Evolutionary conservation across 2,329 filamentous ascomycete species (phyloP), one percentile per base, ranked within the genome.

Genomic region (Pseudocercospora vitis): DNA sequence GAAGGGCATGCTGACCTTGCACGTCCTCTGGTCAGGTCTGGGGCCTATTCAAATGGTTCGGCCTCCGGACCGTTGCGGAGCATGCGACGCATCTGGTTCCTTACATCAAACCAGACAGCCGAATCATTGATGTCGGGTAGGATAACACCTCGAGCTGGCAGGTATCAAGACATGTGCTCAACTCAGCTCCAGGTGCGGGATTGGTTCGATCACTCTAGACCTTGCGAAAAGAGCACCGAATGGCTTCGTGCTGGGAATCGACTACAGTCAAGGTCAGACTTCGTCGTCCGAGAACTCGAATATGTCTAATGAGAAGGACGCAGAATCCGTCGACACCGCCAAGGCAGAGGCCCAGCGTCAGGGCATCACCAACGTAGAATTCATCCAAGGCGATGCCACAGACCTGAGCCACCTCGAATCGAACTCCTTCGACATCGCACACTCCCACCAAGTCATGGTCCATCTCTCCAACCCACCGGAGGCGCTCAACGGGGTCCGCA

Each of bases 381-480:
- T 57, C 51, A 33, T 50, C 31, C 48, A 39, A 19, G 54, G 37
- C 18, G 51, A 52, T 35, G 54, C 47, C 3, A 33, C 24, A 7
- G 31, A 49, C 21, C 48, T 57, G 6, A n/a, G 24, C 4, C 18
- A 32, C 40, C 19, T 54, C 23, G 11, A 32, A 12, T 4, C 50
- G 4, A 11, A 44, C 6, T 54, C 55, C 4, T 85, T 84, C 59
- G 82, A 85, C 58, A 67, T 84, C n/a, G 78, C 83, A 2, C 76
- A 78, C 60, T 76, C 74, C 31, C 80, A 83, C 61, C 81, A 84
- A 63, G 76, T 84, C 2, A 68, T 84, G 6, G 73, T 79, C 57
- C 81, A 85, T 64, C 68, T 84, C 2, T 63, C 68, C 11, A 73
- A 80, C 55, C 80, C 80, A 0, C 65, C 78, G 0, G 62, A 67